Evolutionary conservation across 2,329 filamentous ascomycete species (phyloP).

Genomic region (Zasmidium angulare): DNA sequence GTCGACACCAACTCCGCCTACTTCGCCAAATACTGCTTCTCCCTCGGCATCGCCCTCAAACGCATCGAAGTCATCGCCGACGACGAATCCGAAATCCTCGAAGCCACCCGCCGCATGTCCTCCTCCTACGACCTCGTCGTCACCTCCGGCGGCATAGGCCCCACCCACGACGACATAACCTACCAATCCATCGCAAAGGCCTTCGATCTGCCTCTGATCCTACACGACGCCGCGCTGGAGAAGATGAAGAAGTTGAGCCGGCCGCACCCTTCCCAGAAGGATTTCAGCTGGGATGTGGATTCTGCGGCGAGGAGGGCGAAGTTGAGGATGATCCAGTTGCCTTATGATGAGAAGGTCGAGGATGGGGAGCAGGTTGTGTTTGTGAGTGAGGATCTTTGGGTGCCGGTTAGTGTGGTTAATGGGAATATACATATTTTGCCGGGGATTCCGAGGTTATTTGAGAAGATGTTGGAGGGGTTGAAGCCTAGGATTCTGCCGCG

Average conservation of each 20-base stretch:
- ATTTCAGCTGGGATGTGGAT: conserved; percentile 80
- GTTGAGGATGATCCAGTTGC: conserved; percentile 86
- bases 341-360: conserved; percentile 64
- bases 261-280: conserved; percentile 66
- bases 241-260: conserved; percentile 82
- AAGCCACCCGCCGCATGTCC: conserved; percentile 85
- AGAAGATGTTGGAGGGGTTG: conserved; percentile 72
- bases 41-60: conserved; percentile 68
- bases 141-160: conserved; percentile 92
- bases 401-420: conserved; percentile 84
- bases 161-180: conserved; percentile 97
- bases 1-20: conserved; percentile 66
- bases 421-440: conserved; percentile 92
- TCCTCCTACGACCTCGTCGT: conserved; percentile 89
- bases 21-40: conserved; percentile 67
- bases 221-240: conserved; percentile 74
- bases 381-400: conserved; percentile 79
- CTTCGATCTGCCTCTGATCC: conserved; percentile 71
- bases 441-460: conserved; percentile 82
- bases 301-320: conserved; percentile 77
- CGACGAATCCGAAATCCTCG: conserved; percentile 84
- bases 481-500: conserved; percentile 70
- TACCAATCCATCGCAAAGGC: conserved; percentile 92
- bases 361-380: conserved; percentile 75
- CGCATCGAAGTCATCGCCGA: conserved; percentile 91